phyloP scores from a whole-genome alignment of 2,329 filamentous ascomycete species.

The Pestalotiopsis fici region DNA sequence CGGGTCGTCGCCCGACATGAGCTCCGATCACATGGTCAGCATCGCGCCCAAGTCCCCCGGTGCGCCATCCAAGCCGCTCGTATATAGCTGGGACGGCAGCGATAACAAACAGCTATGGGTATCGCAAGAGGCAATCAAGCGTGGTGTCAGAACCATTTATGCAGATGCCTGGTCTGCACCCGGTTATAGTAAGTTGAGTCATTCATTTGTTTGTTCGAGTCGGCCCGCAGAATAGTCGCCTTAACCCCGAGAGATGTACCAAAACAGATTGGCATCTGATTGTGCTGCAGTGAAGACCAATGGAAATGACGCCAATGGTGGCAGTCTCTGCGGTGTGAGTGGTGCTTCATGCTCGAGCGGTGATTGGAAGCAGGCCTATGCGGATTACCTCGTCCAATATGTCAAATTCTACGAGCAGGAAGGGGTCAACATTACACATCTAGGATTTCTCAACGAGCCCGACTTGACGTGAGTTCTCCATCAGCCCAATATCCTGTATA shows the following conservation, averaged over 20 bases:
- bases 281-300: constrained; percentile 35
- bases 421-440: constrained; percentile 30
- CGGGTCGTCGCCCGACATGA: constrained; percentile 20
- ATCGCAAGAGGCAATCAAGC: constrained; percentile 40
- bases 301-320: constrained; percentile 33
- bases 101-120: constrained; percentile 48
- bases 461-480: constrained; percentile 14
- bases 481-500: no score
- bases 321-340: constrained; percentile 35
- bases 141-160: constrained; percentile 33
- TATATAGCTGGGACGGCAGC: constrained; percentile 42
- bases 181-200: constrained; percentile 27
- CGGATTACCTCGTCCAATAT: constrained; percentile 44
- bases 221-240: not conserved
- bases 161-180: constrained; percentile 42
- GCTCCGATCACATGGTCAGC: constrained; percentile 23
- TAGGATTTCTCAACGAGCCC: constrained; percentile 37
- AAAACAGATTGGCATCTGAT: not conserved
- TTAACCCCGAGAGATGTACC: not conserved
- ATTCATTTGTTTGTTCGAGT: not conserved
- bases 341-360: constrained; percentile 29
- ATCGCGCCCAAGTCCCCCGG: constrained; percentile 41
- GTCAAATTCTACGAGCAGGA: constrained; percentile 33
- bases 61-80: constrained; percentile 30
- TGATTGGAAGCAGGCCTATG: constrained; percentile 43